Evolutionary conservation across 129 eudicot genomes (phyloP).

Genomic region (Heracleum sosnowskyi): DNA sequence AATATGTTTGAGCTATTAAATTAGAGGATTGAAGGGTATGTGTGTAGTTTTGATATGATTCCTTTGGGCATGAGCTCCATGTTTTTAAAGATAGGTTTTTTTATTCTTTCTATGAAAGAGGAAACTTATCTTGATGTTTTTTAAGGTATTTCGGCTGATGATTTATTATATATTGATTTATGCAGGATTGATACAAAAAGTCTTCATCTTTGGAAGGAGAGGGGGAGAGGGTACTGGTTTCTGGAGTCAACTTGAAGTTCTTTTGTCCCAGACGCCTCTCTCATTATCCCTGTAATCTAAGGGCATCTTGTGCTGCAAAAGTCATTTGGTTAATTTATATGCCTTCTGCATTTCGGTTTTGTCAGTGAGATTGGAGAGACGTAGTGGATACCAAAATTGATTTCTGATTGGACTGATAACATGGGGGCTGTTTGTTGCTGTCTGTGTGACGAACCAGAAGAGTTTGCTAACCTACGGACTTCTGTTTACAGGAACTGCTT

Average conservation of each 20-base stretch:
- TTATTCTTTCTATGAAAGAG: background rate
- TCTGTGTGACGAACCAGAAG: conserved; percentile 70
- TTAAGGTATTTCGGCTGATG: conserved; percentile 19
- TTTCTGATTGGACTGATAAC: conserved; percentile 9
- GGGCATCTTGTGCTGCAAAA: background rate
- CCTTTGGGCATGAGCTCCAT: background rate
- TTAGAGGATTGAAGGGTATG: background rate
- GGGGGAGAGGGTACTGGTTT: conserved; percentile 46
- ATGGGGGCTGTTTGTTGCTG: conserved; percentile 94
- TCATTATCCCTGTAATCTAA: conserved; percentile 18
- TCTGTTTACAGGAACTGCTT: conserved; percentile 60
- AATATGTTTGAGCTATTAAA: background rate
- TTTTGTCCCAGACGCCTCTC: conserved; percentile 60
- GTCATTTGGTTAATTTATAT: background rate
- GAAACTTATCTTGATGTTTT: background rate
- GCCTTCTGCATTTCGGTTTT: background rate
- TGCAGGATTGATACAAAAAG: background rate
- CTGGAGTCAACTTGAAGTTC: conserved; percentile 32
- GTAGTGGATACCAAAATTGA: background rate
- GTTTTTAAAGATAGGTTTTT: conserved; percentile 10
- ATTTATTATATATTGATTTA: conserved; percentile 10
- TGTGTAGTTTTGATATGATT: background rate
- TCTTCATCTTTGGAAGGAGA: conserved; percentile 19
- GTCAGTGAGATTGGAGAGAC: conserved; percentile 11
- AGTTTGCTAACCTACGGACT: conserved; percentile 52